These are phyloP conservation scores for Haplosporangium sp. DNA, from an alignment of 371 early-diverging fungal species.

Conservation along the genomic window DNA sequence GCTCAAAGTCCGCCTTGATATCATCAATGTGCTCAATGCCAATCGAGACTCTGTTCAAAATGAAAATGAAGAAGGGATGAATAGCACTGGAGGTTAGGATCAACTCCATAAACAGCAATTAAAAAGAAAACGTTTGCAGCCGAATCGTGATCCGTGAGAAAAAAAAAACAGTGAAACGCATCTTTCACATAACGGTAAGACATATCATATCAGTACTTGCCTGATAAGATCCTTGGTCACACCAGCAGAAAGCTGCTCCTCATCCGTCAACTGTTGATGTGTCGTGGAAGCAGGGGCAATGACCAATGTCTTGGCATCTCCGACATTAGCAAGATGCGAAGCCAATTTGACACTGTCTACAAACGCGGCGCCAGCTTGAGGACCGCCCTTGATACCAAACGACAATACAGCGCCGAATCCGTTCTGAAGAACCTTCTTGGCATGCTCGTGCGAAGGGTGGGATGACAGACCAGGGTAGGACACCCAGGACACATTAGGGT, in stretches of 20 bases:
- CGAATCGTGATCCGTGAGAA: neutral
- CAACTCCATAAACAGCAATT: neutral
- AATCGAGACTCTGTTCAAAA: conserved; percentile 69
- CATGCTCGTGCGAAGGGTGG: conserved; percentile 78
- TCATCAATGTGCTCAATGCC: conserved; percentile 94
- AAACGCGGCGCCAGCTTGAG: conserved; percentile 65
- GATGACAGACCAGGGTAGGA: conserved; percentile 85
- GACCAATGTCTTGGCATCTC: conserved; percentile 88
- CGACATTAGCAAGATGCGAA: conserved; percentile 91
- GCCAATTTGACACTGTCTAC: conserved; percentile 81
- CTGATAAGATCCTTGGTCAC: conserved; percentile 87
- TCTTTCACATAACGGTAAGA: neutral
- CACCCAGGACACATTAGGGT: conserved; percentile 82
- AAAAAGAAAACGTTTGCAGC: neutral
- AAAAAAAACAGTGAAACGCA: neutral
- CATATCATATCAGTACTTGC: conserved; percentile 9
- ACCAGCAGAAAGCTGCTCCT: conserved; percentile 81
- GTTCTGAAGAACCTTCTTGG: conserved; percentile 78
- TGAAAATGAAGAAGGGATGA: neutral
- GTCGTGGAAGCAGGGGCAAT: conserved; percentile 89
- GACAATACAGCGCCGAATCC: conserved; percentile 90
- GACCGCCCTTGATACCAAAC: conserved; percentile 85
- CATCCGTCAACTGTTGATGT: conserved; percentile 85
- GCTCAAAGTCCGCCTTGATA: conserved; percentile 82
- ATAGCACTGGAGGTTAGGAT: conserved; percentile 7